Conservation (phyloP, 2,329 filamentous ascomycete genomes). For the Monosporascus cannonballus region DNA sequence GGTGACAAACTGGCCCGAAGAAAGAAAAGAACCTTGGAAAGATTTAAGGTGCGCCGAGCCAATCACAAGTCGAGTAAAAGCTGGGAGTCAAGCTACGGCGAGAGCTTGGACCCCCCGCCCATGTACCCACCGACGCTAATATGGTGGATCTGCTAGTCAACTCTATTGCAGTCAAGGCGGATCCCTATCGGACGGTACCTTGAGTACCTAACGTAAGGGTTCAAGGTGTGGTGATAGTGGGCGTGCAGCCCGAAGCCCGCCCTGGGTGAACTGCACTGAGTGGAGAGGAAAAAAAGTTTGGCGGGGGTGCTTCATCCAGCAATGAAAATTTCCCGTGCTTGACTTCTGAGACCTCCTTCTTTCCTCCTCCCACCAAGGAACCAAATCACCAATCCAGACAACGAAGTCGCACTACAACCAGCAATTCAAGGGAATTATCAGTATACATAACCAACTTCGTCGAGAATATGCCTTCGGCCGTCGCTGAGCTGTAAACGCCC, state of each 20-base stretch:
- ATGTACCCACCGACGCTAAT: neutral
- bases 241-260: neutral
- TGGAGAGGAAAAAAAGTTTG: constrained; percentile 22
- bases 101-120: neutral
- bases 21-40: constrained; percentile 1
- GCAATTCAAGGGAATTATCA: constrained; percentile 14
- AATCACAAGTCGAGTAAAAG: constrained; percentile 15
- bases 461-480: constrained; percentile 69
- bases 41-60: constrained; percentile 8
- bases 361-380: constrained; percentile 27
- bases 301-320: constrained; percentile 12
- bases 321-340: constrained; percentile 22
- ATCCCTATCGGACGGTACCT: neutral
- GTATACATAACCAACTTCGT: constrained; percentile 52
- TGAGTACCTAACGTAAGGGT: neutral
- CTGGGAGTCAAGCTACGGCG: neutral
- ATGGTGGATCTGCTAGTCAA: neutral
- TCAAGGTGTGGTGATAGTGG: no score
- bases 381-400: constrained; percentile 45
- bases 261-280: neutral
- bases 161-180: neutral
- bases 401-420: constrained; percentile 55
- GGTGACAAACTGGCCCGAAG: constrained; percentile 18
- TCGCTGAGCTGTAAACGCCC: constrained; percentile 89
- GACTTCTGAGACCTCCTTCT: constrained; percentile 18